Percentiles rank a stretch among this genome's conserved stretches.
Conservation (phyloP, 768 basidiomycete genomes). For the Termitomyces sp. region DNA sequence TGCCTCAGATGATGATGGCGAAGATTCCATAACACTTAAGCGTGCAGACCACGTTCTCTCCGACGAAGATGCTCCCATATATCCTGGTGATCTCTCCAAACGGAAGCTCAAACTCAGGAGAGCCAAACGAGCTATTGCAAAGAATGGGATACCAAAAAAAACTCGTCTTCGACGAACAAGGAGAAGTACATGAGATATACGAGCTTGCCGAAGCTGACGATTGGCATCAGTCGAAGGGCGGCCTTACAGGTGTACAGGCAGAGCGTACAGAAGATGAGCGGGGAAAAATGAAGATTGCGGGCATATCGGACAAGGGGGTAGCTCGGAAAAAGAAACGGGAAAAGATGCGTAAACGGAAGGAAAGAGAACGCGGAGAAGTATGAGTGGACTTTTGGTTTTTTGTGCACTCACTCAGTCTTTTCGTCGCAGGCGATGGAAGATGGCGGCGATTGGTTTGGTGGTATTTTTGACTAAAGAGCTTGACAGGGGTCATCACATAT, state of each 20-base stretch:
- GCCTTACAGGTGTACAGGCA: slow-evolving; percentile 56
- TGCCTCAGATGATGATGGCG: slow-evolving; percentile 37
- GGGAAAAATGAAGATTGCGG: slow-evolving; percentile 62
- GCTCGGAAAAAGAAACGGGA: slow-evolving; percentile 86
- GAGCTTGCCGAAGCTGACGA: slow-evolving; percentile 77
- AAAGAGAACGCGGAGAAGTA: slow-evolving; percentile 51
- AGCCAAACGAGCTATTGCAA: slow-evolving; percentile 68
- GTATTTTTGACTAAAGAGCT: no score
- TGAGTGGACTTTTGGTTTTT: slow-evolving; percentile 8
- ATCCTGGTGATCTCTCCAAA: slow-evolving; percentile 63
- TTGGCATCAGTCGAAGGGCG: slow-evolving; percentile 59
- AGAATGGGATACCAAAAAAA: slow-evolving; percentile 63
- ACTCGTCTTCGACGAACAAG: slow-evolving; percentile 88
- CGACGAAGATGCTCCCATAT: slow-evolving; percentile 20
- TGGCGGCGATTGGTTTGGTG: no score
- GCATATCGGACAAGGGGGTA: slow-evolving; percentile 73
- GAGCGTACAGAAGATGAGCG: slow-evolving; percentile 70
- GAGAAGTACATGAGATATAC: slow-evolving; percentile 74
- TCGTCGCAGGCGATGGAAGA: slow-evolving; percentile 23
- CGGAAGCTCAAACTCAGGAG: slow-evolving; percentile 74
- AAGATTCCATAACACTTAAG: slow-evolving; percentile 93
- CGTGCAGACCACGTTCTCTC: slow-evolving; percentile 80
- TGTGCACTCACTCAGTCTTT: slow-evolving; percentile 1
- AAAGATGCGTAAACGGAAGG: slow-evolving; percentile 90
- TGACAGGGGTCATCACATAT: no score